A percentile compares a stretch with the other conserved stretches of the same genome.
These are phyloP conservation scores for Mycena alexandri DNA, from an alignment of 768 basidiomycete species.

Conservation along the genomic window DNA sequence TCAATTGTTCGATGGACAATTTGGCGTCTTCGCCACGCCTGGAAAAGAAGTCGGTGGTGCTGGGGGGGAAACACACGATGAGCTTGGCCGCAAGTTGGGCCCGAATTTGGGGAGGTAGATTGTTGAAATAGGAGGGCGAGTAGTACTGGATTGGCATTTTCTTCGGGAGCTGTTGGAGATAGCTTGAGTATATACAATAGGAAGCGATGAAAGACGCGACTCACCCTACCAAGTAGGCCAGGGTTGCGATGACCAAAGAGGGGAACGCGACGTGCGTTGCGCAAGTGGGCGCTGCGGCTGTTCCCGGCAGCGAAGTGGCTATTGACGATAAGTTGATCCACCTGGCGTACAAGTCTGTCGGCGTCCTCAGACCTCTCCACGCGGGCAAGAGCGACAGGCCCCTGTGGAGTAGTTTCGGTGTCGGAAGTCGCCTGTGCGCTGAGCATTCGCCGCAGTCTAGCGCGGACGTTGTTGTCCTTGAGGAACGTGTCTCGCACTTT, in stretches of 20 bases:
- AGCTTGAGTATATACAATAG: background rate
- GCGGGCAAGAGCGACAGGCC: slow-evolving; percentile 20
- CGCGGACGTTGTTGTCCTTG: background rate
- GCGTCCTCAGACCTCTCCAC: slow-evolving; percentile 20
- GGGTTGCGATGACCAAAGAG: slow-evolving; percentile 8
- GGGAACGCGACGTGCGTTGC: background rate
- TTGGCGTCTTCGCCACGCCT: background rate
- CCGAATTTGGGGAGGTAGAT: slow-evolving; percentile 9
- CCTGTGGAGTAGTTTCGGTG: slow-evolving; percentile 11
- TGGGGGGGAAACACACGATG: slow-evolving; percentile 14
- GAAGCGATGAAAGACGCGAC: too few species aligned
- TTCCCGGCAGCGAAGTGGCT: too few species aligned
- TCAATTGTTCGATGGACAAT: slow-evolving; percentile 1
- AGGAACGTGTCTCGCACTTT: background rate
- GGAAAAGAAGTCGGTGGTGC: slow-evolving; percentile 11
- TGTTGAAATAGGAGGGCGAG: slow-evolving; percentile 12
- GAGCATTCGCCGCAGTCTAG: slow-evolving; percentile 9
- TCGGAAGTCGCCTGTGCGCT: slow-evolving; percentile 27
- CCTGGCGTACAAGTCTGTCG: slow-evolving; percentile 8
- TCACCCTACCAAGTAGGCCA: slow-evolving; percentile 1
- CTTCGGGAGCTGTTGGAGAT: background rate
- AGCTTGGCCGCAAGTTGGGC: background rate
- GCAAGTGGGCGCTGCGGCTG: background rate
- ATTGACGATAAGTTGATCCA: slow-evolving; percentile 8
- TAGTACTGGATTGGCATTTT: slow-evolving; percentile 32